phyloP scores from a whole-genome alignment of 495 filamentous ascomycete genomes.

The Zalerion maritima region DNA sequence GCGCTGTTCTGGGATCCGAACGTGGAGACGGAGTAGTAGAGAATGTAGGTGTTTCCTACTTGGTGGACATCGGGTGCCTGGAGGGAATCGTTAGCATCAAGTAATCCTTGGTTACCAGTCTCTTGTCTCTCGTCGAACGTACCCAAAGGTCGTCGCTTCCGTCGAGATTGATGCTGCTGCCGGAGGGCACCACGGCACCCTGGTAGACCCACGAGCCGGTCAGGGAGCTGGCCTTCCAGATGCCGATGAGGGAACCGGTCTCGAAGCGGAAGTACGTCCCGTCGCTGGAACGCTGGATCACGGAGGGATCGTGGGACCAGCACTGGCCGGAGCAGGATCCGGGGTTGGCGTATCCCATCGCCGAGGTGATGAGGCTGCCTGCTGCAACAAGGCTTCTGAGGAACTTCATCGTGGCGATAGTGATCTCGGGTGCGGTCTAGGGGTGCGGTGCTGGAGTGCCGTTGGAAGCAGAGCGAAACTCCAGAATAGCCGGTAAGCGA shows the following conservation, averaged over 20 bases:
- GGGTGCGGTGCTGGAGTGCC: too few relatives aligned
- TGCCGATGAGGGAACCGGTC: constrained; percentile 40
- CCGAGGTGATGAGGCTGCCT: too few relatives aligned
- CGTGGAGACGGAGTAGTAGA: constrained; percentile 55
- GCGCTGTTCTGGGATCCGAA: constrained; percentile 49
- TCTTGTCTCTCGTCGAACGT: constrained; percentile 9
- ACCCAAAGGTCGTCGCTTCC: constrained; percentile 41
- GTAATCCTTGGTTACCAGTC: too few relatives aligned
- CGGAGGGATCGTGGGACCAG: constrained; percentile 37
- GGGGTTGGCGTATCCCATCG: constrained; percentile 23
- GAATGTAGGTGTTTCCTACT: constrained; percentile 44
- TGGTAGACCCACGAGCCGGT: constrained; percentile 43
- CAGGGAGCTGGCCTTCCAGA: constrained; percentile 35
- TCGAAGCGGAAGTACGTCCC: constrained; percentile 53
- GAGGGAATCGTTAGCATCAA: too few relatives aligned
- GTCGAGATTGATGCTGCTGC: constrained; percentile 31
- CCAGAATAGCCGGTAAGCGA: too few relatives aligned
- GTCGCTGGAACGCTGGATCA: constrained; percentile 31
- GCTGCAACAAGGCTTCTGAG: too few relatives aligned
- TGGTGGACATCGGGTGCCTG: constrained; percentile 54
- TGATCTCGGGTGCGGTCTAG: too few relatives aligned
- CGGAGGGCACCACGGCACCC: constrained; percentile 36
- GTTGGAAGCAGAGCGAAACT: too few relatives aligned
- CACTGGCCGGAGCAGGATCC: constrained; percentile 37
- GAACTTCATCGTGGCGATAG: too few relatives aligned